These are phyloP conservation scores for Aspergillus neoniger DNA, from an alignment of 2,329 filamentous ascomycete genomes.

Conservation along the genomic window DNA sequence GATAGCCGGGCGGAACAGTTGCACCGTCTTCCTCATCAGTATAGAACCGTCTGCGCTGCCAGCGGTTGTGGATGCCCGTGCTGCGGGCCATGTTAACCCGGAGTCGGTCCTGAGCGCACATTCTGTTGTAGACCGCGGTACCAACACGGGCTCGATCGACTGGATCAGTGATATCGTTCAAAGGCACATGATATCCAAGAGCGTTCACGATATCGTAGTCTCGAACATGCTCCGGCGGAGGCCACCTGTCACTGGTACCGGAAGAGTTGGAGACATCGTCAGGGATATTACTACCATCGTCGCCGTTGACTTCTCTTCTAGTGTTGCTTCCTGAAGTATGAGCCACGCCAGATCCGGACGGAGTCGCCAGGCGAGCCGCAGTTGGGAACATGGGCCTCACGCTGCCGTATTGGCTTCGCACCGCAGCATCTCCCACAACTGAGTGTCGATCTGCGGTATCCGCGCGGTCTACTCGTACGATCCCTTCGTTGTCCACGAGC, in stretches of 20 bases:
- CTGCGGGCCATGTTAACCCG: conserved; percentile 40
- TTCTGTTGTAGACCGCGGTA: conserved; percentile 40
- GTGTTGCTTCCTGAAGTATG: conserved; percentile 16
- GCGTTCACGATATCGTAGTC: conserved; percentile 46
- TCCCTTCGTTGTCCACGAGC: conserved; percentile 61
- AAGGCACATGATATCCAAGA: conserved; percentile 44
- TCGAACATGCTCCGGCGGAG: conserved; percentile 41
- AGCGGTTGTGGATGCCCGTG: conserved; percentile 65
- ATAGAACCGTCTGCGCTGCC: conserved; percentile 77
- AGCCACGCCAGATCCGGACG: conserved; percentile 13
- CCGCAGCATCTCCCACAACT: conserved; percentile 56
- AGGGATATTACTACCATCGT: conserved; percentile 24
- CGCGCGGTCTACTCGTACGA: conserved; percentile 61
- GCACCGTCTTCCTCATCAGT: conserved; percentile 82
- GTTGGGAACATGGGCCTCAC: conserved; percentile 37
- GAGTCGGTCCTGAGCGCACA: conserved; percentile 42
- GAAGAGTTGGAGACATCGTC: conserved; percentile 31
- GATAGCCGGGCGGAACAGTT: conserved; percentile 62
- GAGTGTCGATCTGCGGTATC: conserved; percentile 64
- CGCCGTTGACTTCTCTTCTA: conserved; percentile 25
- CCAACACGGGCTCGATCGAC: conserved; percentile 45
- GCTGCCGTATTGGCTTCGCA: conserved; percentile 38
- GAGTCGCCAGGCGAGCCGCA: conserved; percentile 28
- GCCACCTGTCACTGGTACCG: conserved; percentile 38
- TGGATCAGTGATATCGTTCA: conserved; percentile 46